Evolutionary conservation across 169 alveolate genomes (phyloP).

Genomic region (Cryptosporidium sp.): DNA sequence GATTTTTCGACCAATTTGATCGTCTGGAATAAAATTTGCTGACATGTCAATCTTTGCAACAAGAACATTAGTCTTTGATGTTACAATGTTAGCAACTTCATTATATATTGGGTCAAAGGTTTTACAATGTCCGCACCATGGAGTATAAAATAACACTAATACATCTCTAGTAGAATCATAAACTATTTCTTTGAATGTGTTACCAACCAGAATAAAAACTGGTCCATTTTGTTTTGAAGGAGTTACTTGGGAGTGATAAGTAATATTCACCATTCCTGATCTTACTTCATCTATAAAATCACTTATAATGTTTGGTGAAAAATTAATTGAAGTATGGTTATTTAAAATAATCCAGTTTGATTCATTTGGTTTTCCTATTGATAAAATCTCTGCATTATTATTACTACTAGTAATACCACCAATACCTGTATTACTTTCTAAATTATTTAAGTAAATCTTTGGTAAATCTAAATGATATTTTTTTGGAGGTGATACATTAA

Average conservation of each 20-base stretch:
- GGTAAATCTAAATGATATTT: slow-evolving; percentile 45
- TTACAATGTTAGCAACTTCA: slow-evolving; percentile 85
- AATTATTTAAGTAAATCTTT: slow-evolving; percentile 10
- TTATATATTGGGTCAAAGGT: slow-evolving; percentile 87
- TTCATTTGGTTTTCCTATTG: slow-evolving; percentile 33
- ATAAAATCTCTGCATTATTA: background rate
- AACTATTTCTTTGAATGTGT: slow-evolving; percentile 85
- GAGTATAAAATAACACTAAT: slow-evolving; percentile 89
- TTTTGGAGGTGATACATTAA: slow-evolving; percentile 66
- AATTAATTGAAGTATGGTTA: slow-evolving; percentile 52
- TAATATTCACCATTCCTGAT: slow-evolving; percentile 21
- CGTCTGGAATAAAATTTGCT: slow-evolving; percentile 81
- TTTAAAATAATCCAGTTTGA: slow-evolving; percentile 51
- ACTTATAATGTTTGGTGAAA: slow-evolving; percentile 50
- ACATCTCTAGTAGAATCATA: slow-evolving; percentile 83
- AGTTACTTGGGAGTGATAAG: slow-evolving; percentile 37
- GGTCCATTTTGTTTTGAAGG: slow-evolving; percentile 75
- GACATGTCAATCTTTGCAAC: slow-evolving; percentile 89
- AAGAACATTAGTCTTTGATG: slow-evolving; percentile 79
- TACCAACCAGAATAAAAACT: slow-evolving; percentile 83
- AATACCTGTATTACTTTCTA: background rate
- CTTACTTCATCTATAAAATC: slow-evolving; percentile 61
- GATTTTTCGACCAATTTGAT: slow-evolving; percentile 43
- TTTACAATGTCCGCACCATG: slow-evolving; percentile 93
- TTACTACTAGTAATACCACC: slow-evolving; percentile 2